A percentile compares a stretch with the other conserved stretches of the same genome.
phyloP scores from a whole-genome alignment of 768 basidiomycete genomes.

The Hericium coralloides region DNA sequence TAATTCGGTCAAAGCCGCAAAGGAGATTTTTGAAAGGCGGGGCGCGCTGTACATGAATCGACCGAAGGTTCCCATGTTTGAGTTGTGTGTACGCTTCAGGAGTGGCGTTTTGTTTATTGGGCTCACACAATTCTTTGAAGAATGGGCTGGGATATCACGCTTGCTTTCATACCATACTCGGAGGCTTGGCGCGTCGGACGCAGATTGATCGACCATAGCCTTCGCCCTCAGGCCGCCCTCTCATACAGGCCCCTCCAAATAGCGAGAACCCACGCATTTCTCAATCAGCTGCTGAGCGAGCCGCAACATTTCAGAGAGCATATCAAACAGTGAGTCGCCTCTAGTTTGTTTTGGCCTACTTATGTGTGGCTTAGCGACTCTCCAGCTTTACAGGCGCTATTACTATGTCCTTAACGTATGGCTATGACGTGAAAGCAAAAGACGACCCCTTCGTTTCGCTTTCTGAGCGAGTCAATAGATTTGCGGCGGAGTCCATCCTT shows the following conservation, averaged over 20 bases:
- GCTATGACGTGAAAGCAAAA: conserved; percentile 29
- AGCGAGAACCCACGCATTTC: not conserved
- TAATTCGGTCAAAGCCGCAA: not conserved
- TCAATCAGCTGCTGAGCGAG: not conserved
- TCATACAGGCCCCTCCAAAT: not conserved
- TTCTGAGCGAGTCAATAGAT: conserved; percentile 29
- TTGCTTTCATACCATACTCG: not conserved
- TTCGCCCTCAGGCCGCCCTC: not conserved
- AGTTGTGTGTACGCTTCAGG: not conserved
- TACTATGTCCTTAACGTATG: conserved; percentile 37
- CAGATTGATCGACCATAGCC: not conserved
- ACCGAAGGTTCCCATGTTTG: not conserved
- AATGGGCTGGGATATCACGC: not conserved
- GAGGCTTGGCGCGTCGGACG: not conserved
- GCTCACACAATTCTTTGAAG: not conserved
- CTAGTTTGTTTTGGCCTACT: too few species aligned
- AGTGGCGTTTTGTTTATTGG: not conserved
- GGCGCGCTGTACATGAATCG: not conserved
- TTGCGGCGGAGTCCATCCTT: conserved; percentile 23
- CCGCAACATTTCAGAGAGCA: not conserved
- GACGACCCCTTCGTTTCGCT: conserved; percentile 36
- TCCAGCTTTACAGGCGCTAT: conserved; percentile 31
- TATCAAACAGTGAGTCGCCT: not conserved
- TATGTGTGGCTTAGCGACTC: not conserved
- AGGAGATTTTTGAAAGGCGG: not conserved